A percentile compares a stretch with the other conserved stretches of the same genome.
These are phyloP conservation scores for Diplodia seriata DNA, from an alignment of 2,329 filamentous ascomycete genomes.

Conservation along the genomic window DNA sequence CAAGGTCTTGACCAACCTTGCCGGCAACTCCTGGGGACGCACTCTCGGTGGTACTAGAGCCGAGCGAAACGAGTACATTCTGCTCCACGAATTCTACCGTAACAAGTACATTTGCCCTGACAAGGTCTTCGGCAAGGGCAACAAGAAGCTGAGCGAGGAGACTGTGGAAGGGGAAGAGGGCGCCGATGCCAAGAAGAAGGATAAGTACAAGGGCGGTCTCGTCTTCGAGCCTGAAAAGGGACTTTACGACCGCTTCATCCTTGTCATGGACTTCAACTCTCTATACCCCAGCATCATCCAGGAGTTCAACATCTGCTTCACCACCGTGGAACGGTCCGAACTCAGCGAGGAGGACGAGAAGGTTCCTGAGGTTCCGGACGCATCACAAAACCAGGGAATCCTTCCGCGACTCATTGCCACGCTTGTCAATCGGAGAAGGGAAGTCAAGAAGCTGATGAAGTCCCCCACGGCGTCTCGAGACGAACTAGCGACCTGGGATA, in stretches of 20 bases:
- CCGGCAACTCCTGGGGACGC: constrained; percentile 97
- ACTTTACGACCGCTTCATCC: constrained; percentile 95
- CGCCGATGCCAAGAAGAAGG: constrained; percentile 88
- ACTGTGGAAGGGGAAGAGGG: constrained; percentile 72
- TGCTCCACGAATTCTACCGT: constrained; percentile 93
- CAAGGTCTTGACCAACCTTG: constrained; percentile 93
- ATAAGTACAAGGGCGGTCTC: constrained; percentile 98
- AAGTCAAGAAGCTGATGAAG: constrained; percentile 98
- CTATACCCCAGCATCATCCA: constrained; percentile 98
- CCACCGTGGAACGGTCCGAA: constrained; percentile 82
- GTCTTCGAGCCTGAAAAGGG: constrained; percentile 98
- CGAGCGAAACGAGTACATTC: constrained; percentile 98
- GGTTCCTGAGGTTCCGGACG: constrained; percentile 82
- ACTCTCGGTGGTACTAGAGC: constrained; percentile 94
- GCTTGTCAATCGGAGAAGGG: constrained; percentile 83
- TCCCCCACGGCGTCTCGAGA: constrained; percentile 84
- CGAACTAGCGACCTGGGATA: constrained; percentile 93
- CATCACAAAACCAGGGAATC: constrained; percentile 79
- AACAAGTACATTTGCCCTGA: constrained; percentile 99
- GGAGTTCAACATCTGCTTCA: constrained; percentile 99
- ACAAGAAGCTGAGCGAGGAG: constrained; percentile 75
- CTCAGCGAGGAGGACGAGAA: constrained; percentile 83
- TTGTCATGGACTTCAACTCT: constrained; percentile 99
- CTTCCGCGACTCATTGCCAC: constrained; percentile 90
- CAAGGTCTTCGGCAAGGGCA: constrained; percentile 82